phyloP scores from a whole-genome alignment of 1,284 basidiomycete species.

The Pholiota adiposa region DNA sequence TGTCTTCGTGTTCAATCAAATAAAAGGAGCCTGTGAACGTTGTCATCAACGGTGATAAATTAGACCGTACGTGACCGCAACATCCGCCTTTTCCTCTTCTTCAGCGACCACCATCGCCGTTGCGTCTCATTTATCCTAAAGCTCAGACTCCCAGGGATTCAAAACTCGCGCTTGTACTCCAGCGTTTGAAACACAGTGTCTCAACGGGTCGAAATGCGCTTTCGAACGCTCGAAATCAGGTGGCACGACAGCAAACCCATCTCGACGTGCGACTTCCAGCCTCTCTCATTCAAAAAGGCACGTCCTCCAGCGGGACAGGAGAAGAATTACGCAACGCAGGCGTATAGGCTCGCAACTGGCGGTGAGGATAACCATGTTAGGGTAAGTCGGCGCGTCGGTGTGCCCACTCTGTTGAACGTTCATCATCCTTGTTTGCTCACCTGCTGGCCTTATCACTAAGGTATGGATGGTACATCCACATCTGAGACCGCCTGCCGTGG shows the following conservation, averaged over 20 bases:
- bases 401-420: not conserved
- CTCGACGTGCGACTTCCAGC: conserved; percentile 94
- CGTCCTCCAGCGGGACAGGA: conserved; percentile 62
- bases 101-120: conserved; percentile 10
- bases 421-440: not conserved
- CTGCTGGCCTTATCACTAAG: conserved; percentile 43
- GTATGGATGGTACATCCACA: conserved; percentile 96
- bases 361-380: conserved; percentile 98
- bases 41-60: conserved; percentile 23
- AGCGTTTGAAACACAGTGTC: not conserved
- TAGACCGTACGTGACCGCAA: conserved; percentile 12
- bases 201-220: conserved; percentile 59
- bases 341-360: conserved; percentile 91
- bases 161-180: conserved; percentile 1
- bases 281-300: conserved; percentile 74
- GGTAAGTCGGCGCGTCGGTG: conserved; percentile 51
- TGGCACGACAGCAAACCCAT: conserved; percentile 97
- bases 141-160: not conserved
- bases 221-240: conserved; percentile 85
- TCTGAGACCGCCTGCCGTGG: conserved; percentile 70
- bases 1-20: not conserved
- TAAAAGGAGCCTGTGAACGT: conserved; percentile 12
- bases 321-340: conserved; percentile 60
- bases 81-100: conserved; percentile 17
- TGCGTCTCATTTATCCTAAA: conserved; percentile 1